Conservation (phyloP, 2,329 filamentous ascomycete genomes). For the Phialophora chinensis region DNA sequence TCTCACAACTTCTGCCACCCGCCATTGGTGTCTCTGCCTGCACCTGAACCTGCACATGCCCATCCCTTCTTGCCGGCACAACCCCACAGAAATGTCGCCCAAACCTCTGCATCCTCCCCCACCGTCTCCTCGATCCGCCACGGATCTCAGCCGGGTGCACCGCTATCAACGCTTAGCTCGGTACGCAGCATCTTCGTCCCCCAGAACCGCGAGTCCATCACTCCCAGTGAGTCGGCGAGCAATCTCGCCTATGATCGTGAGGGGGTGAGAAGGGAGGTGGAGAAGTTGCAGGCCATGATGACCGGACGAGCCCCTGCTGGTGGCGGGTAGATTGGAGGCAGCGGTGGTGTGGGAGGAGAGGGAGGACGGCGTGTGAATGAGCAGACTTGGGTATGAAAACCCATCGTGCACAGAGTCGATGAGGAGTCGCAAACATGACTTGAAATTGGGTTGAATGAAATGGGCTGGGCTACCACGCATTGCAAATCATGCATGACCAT, state of each 20-base stretch:
- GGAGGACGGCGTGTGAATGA: background rate
- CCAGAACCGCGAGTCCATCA: conserved; percentile 2
- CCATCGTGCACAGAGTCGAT: background rate
- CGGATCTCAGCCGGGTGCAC: conserved; percentile 1
- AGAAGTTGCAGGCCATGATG: conserved; percentile 9
- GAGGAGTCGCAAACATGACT: too few relatives aligned
- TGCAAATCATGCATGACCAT: too few relatives aligned
- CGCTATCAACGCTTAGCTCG: conserved; percentile 1
- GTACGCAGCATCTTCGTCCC: conserved; percentile 5
- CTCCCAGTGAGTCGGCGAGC: conserved; percentile 9
- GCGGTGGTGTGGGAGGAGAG: background rate
- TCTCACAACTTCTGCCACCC: background rate
- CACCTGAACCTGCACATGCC: conserved; percentile 1
- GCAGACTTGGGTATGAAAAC: background rate
- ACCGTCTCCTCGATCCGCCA: conserved; percentile 7
- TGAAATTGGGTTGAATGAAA: too few relatives aligned
- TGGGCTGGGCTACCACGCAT: too few relatives aligned
- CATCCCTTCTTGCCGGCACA: background rate
- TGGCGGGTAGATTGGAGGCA: background rate
- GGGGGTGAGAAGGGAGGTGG: conserved; percentile 8
- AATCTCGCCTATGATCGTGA: conserved; percentile 2
- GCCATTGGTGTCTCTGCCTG: background rate
- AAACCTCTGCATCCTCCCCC: background rate
- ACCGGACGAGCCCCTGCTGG: background rate
- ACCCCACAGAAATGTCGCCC: background rate